Base-by-base conservation (phyloP, 2,329 filamentous ascomycete species). In the Talaromyces piceae region DNA sequence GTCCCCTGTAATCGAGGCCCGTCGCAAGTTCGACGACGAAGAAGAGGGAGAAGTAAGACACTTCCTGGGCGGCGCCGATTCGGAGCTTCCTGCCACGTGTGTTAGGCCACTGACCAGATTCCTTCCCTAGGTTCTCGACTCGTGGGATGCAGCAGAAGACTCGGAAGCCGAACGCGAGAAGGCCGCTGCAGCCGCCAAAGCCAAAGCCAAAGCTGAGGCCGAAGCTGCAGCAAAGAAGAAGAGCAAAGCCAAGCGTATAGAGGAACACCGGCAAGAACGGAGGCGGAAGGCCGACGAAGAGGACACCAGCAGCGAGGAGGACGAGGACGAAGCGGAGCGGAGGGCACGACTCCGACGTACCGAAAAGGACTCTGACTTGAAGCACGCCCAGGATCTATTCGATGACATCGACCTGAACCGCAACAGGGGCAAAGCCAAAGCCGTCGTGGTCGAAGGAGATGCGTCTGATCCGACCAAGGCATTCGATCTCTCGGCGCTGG, bases 81-180 rank as follows among this genome's bases (percentile, higher is more conserved):
- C n/a, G n/a, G n/a, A n/a, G n/a, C n/a, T n/a, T n/a, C n/a, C n/a
- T n/a, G n/a, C n/a, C n/a, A n/a, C n/a, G n/a, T n/a, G n/a, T n/a
- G n/a, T n/a, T n/a, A n/a, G n/a, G n/a, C n/a, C n/a, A n/a, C n/a
- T n/a, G n/a, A n/a, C n/a, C n/a, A n/a, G n/a, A n/a, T 25, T 12
- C 4, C 13, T 4, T 25, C 20, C 8, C 18, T 44, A 95, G 86
- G 88, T 97, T 52, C 81, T 96, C 65, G 93, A 98, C 54, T 91
- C 88, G 28, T 98, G 93, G 93, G 91, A 97, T 64, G 91, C 88
- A 53, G 91, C 88, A 60, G 93, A 97, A 66, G 93, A 98, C 74
- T 95, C 90, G 56, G 93, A 98, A 64, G 91, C 84, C 62, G 93
- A 98, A 77, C 87, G 90, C 63, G 91, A 96, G 73, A 98, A 97